A percentile compares a stretch with the other conserved stretches of the same genome.
phyloP scores from a whole-genome alignment of 2,329 filamentous ascomycete species.

The Fusarium humuli region DNA sequence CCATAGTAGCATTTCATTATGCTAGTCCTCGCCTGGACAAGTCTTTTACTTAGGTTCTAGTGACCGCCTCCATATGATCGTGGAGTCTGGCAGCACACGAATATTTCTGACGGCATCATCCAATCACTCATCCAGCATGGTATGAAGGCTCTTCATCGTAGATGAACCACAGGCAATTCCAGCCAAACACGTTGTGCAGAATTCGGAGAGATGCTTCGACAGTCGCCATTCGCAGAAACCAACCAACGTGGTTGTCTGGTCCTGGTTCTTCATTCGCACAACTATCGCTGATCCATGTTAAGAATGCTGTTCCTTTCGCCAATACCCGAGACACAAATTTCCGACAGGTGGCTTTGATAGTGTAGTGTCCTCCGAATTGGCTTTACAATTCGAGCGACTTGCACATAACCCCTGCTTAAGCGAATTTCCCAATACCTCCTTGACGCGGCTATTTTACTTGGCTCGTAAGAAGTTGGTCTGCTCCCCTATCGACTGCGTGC shows the following conservation, averaged over 20 bases:
- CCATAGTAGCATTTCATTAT: constrained; percentile 8
- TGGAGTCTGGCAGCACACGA: background rate
- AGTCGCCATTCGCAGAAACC: background rate
- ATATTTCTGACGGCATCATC: background rate
- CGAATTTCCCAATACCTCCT: constrained; percentile 16
- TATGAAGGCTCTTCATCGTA: background rate
- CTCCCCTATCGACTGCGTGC: background rate
- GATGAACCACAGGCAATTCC: background rate
- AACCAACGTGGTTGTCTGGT: constrained; percentile 6
- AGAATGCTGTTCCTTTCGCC: constrained; percentile 31
- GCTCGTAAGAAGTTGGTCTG: constrained; percentile 24
- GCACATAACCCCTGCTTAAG: constrained; percentile 28
- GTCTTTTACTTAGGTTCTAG: constrained; percentile 6
- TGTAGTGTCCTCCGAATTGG: constrained; percentile 13
- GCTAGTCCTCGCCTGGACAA: constrained; percentile 2
- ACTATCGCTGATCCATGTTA: constrained; percentile 20
- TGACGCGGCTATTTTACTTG: constrained; percentile 25
- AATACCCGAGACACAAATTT: constrained; percentile 36
- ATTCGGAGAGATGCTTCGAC: background rate
- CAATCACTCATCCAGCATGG: background rate
- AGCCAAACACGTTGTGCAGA: background rate
- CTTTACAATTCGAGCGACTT: constrained; percentile 22
- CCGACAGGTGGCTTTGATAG: constrained; percentile 29
- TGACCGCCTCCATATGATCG: constrained; percentile 10
- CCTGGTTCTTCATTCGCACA: constrained; percentile 25